Conservation (phyloP, 441 rosid genomes). For the Erodium trifolium region DNA sequence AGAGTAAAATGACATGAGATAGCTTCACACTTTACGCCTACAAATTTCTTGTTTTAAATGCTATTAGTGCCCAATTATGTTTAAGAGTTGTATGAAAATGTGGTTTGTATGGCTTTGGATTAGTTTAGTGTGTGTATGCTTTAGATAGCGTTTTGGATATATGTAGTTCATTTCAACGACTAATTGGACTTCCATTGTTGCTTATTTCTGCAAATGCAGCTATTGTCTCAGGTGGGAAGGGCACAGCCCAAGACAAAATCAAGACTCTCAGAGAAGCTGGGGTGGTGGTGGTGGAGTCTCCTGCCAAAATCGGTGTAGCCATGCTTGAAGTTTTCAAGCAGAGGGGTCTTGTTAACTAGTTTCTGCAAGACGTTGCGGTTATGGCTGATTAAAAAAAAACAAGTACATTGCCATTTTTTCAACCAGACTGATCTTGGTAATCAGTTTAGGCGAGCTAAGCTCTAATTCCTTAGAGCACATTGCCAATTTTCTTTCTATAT, state of each 20-base stretch:
- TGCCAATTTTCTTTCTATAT: background rate
- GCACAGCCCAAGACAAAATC: constrained; percentile 6
- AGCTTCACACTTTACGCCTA: too few relatives aligned
- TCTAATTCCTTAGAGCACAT: background rate
- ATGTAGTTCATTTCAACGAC: background rate
- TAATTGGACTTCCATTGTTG: too few relatives aligned
- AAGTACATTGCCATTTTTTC: background rate
- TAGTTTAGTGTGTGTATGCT: too few relatives aligned
- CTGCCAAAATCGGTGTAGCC: background rate
- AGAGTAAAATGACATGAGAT: too few relatives aligned
- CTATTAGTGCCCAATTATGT: too few relatives aligned
- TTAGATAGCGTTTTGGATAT: too few relatives aligned
- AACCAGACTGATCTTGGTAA: background rate
- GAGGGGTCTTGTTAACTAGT: background rate
- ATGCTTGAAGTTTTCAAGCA: constrained; percentile 2
- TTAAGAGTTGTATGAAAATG: too few relatives aligned
- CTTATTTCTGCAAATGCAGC: background rate
- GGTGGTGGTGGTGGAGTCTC: background rate
- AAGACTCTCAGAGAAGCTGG: constrained; percentile 2
- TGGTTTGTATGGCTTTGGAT: too few relatives aligned
- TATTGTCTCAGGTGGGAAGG: constrained; percentile 2
- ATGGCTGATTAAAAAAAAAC: too few relatives aligned
- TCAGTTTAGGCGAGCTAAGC: background rate
- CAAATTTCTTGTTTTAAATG: background rate
- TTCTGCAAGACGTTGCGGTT: background rate